Conservation (phyloP, 2,329 filamentous ascomycete species). For the Pseudogymnoascus destructans region DNA sequence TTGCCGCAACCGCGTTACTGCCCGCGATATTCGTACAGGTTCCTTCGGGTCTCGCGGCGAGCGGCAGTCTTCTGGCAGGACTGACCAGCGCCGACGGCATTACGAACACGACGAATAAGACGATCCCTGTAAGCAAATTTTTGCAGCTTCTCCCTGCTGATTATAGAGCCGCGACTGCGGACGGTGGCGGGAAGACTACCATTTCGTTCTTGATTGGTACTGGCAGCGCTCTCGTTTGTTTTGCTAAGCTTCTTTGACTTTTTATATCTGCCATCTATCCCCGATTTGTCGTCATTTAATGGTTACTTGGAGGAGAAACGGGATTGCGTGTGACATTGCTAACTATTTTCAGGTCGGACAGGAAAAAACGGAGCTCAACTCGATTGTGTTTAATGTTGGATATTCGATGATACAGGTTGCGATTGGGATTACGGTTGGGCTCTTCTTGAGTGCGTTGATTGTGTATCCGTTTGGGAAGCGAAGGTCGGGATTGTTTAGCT, state of each 20-base stretch:
- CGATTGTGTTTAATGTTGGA: slow-evolving; percentile 29
- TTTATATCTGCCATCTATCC: slow-evolving; percentile 5
- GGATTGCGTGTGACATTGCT: neutral
- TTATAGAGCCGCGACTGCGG: neutral
- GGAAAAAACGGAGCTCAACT: slow-evolving; percentile 22
- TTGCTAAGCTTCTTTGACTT: slow-evolving; percentile 13
- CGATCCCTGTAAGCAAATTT: slow-evolving; percentile 4
- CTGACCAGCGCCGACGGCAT: slow-evolving; percentile 43
- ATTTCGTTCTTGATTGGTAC: slow-evolving; percentile 4
- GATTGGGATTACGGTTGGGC: slow-evolving; percentile 31
- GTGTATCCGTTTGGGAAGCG: slow-evolving; percentile 32
- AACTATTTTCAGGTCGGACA: neutral
- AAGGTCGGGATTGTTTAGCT: slow-evolving; percentile 30
- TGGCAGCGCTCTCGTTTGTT: slow-evolving; percentile 14
- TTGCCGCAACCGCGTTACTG: slow-evolving; percentile 73
- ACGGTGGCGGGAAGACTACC: neutral
- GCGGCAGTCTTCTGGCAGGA: slow-evolving; percentile 45
- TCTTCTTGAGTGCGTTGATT: slow-evolving; percentile 30
- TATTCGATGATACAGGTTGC: slow-evolving; percentile 31
- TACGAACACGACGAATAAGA: slow-evolving; percentile 25
- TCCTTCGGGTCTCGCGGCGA: slow-evolving; percentile 47
- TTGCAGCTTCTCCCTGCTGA: slow-evolving; percentile 1
- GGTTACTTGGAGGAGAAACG: slow-evolving; percentile 12
- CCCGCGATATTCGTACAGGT: slow-evolving; percentile 72
- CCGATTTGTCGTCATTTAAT: slow-evolving; percentile 10